Evolutionary conservation across 2,329 filamentous ascomycete genomes (phyloP), one percentile per base, ranked within the genome.

Genomic region (Exophiala aquamarina): DNA sequence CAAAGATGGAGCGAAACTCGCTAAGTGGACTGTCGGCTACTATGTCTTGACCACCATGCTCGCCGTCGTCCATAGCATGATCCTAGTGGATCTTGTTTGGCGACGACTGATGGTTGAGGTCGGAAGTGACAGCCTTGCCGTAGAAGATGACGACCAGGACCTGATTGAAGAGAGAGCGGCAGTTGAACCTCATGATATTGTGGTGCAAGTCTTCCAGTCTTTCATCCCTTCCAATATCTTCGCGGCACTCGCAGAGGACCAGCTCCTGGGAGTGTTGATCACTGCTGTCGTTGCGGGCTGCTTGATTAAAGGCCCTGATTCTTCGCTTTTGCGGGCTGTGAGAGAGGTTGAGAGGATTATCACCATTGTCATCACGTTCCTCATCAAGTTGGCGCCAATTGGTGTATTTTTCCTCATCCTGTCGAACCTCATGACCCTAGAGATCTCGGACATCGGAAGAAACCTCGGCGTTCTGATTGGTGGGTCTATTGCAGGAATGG

Each of bases 321-420:
- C 65, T 8, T 62, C 66, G 3, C 63, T 79, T 14, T 57, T 77
- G 26, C 65, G 66, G 17, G 70, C 70, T 0, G 61, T 72, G 3
- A 65, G 67, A 20, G 76, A 79, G 57, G 62, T 79, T 28, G 75
- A 79, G 51, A 61, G 61, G 13, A 70, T 79, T 44, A 68, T 77
- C 48, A 70, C 68, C 45, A 64, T 63, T 23, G 61, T 76, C 54
- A 75, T 77, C 51, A 71, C 65, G 1, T 71, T 70, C 37, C 63
- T 78, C 23, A 78, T 78, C 61, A 64, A 73, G 47, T 49, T 71
- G 4, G 75, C 75, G 0, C 75, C 76, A 1, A 64, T 76, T 21
- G 75, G 75, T 55, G 74, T 79, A 43, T 79, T 79, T 62, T 77
- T 74, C 62, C 63, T 78, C 29, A 77, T 79, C 52, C 59, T 79